A percentile compares a stretch with the other conserved stretches of the same genome.
phyloP scores from a whole-genome alignment of 2,329 filamentous ascomycete genomes.

The Arthroderma uncinatum region DNA sequence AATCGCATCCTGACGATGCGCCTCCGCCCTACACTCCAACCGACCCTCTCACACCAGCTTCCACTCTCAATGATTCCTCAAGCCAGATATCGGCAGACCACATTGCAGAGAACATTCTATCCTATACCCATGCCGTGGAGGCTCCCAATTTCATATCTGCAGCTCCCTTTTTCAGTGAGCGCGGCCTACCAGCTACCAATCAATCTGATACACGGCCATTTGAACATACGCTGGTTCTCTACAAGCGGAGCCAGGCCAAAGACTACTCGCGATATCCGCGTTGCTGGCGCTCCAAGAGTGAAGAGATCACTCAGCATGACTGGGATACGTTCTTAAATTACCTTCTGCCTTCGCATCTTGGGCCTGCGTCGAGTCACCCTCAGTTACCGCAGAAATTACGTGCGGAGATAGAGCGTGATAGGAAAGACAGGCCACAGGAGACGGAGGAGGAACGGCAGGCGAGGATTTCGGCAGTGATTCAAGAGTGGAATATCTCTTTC shows the following conservation, averaged over 20 bases:
- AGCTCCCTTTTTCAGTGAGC: constrained; percentile 31
- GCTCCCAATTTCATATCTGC: constrained; percentile 20
- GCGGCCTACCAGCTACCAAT: constrained; percentile 20
- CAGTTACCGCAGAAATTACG: constrained; percentile 30
- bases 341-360: constrained; percentile 32
- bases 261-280: constrained; percentile 34
- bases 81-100: constrained; percentile 9
- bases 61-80: constrained; percentile 13
- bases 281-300: constrained; percentile 27
- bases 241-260: constrained; percentile 31
- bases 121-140: constrained; percentile 14
- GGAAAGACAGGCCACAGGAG: constrained; percentile 34
- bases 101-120: constrained; percentile 12
- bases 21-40: constrained; percentile 34
- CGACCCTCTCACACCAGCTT: constrained; percentile 25
- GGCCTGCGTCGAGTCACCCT: constrained; percentile 26
- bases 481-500: constrained; percentile 36
- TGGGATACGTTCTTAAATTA: constrained; percentile 36
- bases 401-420: constrained; percentile 32
- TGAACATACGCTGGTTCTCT: constrained; percentile 31
- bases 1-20: constrained; percentile 23
- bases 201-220: constrained; percentile 21
- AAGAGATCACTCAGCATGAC: constrained; percentile 31
- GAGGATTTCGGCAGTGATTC: constrained; percentile 30
- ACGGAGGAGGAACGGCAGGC: constrained; percentile 30